Percentiles rank a stretch among this genome's conserved stretches.
Conservation (phyloP, 352 stramenopile genomes). For the Pythium vanterpoolii region DNA sequence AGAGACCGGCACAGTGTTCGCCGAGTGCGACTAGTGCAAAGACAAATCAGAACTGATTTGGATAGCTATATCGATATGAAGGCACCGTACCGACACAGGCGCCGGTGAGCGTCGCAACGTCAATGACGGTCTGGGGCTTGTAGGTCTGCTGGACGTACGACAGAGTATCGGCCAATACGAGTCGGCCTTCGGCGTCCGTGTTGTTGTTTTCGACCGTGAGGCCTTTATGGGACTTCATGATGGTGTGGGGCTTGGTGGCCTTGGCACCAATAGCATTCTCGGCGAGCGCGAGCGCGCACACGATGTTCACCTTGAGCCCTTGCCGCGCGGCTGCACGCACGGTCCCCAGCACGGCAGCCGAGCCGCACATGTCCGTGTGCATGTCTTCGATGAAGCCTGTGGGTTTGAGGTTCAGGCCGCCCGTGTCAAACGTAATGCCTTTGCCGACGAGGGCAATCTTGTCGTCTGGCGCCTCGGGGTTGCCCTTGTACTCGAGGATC, state of each 20-base stretch:
- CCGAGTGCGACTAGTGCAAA: constrained; percentile 68
- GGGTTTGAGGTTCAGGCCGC: constrained; percentile 94
- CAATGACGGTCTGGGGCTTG: constrained; percentile 90
- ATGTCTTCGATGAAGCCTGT: constrained; percentile 90
- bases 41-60: neutral
- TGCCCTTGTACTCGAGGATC: constrained; percentile 78
- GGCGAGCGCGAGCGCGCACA: constrained; percentile 69
- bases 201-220: constrained; percentile 92
- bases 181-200: constrained; percentile 90
- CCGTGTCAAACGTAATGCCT: constrained; percentile 94
- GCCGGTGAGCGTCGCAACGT: constrained; percentile 92
- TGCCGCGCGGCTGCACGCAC: constrained; percentile 67
- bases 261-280: constrained; percentile 88
- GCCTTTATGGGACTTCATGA: constrained; percentile 88
- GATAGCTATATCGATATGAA: neutral
- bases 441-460: constrained; percentile 91
- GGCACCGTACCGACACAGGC: constrained; percentile 68
- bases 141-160: constrained; percentile 88
- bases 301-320: constrained; percentile 77
- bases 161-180: constrained; percentile 89
- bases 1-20: constrained; percentile 87
- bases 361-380: constrained; percentile 92
- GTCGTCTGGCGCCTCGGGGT: constrained; percentile 50
- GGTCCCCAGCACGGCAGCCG: constrained; percentile 80
- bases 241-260: constrained; percentile 83